phyloP scores from a whole-genome alignment of 345 rosid genomes.

The Erucastrum elatum region DNA sequence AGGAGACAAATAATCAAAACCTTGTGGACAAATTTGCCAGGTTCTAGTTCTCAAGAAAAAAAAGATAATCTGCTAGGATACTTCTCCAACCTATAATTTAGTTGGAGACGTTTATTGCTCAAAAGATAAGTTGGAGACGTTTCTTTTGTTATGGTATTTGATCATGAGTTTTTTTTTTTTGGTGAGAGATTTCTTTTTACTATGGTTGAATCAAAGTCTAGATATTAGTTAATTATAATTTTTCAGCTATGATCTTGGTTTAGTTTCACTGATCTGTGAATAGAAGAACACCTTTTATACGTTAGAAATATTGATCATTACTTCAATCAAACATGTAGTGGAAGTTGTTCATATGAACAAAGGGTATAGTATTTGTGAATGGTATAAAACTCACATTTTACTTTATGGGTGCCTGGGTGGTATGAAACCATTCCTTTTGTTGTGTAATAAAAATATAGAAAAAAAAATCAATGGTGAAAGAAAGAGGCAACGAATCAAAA shows the following conservation, averaged over 20 bases:
- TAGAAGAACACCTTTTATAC: background rate
- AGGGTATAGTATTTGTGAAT: background rate
- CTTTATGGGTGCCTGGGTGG: background rate
- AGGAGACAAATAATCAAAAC: conserved; percentile 27
- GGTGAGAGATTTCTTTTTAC: too few species aligned
- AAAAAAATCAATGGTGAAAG: conserved; percentile 30
- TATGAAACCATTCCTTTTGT: conserved; percentile 33
- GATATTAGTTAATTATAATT: too few species aligned
- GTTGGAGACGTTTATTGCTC: too few species aligned
- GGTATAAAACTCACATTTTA: background rate
- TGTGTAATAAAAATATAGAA: conserved; percentile 8
- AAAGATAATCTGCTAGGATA: too few species aligned
- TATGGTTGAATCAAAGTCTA: too few species aligned
- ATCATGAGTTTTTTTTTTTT: conserved; percentile 6
- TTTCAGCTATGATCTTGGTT: too few species aligned
- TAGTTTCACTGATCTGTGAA: background rate
- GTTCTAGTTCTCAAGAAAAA: too few species aligned
- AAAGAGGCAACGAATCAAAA: conserved; percentile 39
- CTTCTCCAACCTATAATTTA: too few species aligned
- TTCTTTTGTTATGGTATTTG: too few species aligned
- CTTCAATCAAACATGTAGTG: background rate
- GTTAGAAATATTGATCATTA: background rate
- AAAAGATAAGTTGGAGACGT: too few species aligned
- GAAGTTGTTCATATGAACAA: too few species aligned
- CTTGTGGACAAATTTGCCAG: conserved; percentile 22